Evolutionary conservation across 225 moss, liverwort and hornwort species (phyloP), one percentile per base, ranked within the genome.

Genomic region (Marchantia polymorpha): DNA sequence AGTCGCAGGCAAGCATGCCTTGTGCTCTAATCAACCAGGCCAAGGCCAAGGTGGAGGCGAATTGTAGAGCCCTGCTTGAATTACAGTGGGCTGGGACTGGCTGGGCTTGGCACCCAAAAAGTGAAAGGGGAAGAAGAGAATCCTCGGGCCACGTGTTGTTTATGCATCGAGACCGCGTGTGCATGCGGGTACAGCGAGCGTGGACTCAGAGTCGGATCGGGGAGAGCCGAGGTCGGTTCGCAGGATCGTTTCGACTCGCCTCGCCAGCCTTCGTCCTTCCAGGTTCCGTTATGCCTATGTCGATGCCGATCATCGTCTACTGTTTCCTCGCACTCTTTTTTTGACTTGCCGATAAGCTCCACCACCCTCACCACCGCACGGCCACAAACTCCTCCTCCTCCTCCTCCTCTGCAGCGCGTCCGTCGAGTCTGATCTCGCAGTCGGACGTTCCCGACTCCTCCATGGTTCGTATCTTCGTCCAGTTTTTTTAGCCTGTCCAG

Each of bases 41-140:
- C 20, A 20, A 58, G 10, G 11, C 22, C 64, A 64, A 27, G 11
- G 8, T 23, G 26, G 64, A 10, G 12, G 8, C 64, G 64, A 64
- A 64, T 64, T 64, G 64, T 23, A 64, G 64, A 64, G 23, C 64
- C 64, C 64, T 64, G 23, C 64, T 64, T 64, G n/a, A 11, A 23
- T 64, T 64, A 64, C 64, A 64, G 64, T 64, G 25, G 64, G 64
- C 64, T 64, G 5, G 13, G 13, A 2, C 56, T 56, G 2, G 56
- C 5, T 1, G 56, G 56, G 25, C 64, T 23, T 7, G 64, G 27
- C 64, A 20, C 23, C 26, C 64, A 23, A 23, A 64, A 64, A 27
- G 64, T 12, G n/a, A 64, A 64, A 64, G 64, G 11, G 14, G 25
- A 64, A 26, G 7, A 10, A 23, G 0, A n/a, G n/a, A n/a, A 64